Base-by-base conservation (phyloP, 805 yeast species). In the Kuraishia molischiana region DNA sequence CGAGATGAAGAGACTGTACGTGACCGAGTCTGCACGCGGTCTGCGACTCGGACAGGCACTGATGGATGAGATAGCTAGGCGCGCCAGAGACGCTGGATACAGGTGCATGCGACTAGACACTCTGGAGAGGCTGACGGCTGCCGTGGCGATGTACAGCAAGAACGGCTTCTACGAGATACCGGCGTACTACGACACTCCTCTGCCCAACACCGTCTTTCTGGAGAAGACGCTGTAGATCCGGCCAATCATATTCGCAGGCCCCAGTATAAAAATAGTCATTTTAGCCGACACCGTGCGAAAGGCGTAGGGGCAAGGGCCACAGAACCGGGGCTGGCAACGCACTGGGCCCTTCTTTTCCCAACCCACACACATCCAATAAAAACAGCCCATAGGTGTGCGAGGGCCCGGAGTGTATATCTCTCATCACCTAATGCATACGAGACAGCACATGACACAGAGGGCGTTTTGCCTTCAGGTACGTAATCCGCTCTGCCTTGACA, bases 1-100 rank as follows among this genome's bases (percentile, higher is more conserved):
- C 26, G 35, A 32, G 24, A 32, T 32, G 35, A 32, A 32, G 18
- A 4, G 35, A 20, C 35, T 32, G 10, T 32, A 32, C 14, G 35
- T 32, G 22, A n/a, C 26, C 4, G n/a, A 22, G n/a, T 9, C 15
- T 11, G 35, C 26, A 18, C 22, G 35, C 5, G 35, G 35, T 5
- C 26, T 20, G n/a, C 15, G 26, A 20, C 14, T 20, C 5, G 35
- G 35, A 13, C 9, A 19, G 11, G 35, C 35, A 4, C 35, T 32
- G 10, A 13, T 32, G 14, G 17, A 22, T n/a, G 35, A 18, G 11
- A 13, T 20, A n/a, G 24, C 10, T 11, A 13, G 14, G 11, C 9
- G 13, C 11, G 22, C 35, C 19, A 14, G n/a, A 4, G 17, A 5
- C 11, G 6, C 17, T 9, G 35, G 35, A 20, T 32, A 32, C 35